phyloP scores from a whole-genome alignment of 2,329 filamentous ascomycete genomes.

The Talaromyces verruculosus region DNA sequence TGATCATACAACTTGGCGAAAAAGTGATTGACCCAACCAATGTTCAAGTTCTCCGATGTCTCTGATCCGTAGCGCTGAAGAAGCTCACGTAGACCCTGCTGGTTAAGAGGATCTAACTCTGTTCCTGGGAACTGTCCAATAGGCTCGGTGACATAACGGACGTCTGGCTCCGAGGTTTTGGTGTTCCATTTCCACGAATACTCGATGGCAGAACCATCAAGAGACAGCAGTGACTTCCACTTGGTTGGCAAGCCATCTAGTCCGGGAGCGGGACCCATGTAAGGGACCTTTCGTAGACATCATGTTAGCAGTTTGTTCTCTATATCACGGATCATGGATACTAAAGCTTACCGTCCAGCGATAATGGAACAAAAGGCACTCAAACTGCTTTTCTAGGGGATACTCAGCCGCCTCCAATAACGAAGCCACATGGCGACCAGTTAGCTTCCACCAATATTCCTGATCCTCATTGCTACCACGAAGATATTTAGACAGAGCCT shows the following conservation, averaged over 20 bases:
- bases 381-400: background rate
- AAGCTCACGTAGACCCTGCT: background rate
- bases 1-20: background rate
- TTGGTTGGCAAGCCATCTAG: background rate
- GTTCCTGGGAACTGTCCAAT: constrained; percentile 1
- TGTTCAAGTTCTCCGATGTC: background rate
- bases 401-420: background rate
- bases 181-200: constrained; percentile 4
- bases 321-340: background rate
- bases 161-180: background rate
- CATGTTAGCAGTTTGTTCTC: background rate
- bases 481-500: background rate
- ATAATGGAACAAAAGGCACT: background rate
- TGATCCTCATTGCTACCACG: background rate
- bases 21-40: background rate
- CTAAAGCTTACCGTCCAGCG: background rate
- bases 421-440: background rate
- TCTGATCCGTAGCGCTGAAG: background rate
- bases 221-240: background rate
- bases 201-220: background rate
- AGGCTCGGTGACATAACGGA: background rate
- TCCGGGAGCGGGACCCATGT: background rate
- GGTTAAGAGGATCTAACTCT: background rate
- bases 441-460: constrained; percentile 3
- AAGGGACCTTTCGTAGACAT: background rate